Conservation (phyloP, 1,284 basidiomycete species). For the Tilletia caries region DNA sequence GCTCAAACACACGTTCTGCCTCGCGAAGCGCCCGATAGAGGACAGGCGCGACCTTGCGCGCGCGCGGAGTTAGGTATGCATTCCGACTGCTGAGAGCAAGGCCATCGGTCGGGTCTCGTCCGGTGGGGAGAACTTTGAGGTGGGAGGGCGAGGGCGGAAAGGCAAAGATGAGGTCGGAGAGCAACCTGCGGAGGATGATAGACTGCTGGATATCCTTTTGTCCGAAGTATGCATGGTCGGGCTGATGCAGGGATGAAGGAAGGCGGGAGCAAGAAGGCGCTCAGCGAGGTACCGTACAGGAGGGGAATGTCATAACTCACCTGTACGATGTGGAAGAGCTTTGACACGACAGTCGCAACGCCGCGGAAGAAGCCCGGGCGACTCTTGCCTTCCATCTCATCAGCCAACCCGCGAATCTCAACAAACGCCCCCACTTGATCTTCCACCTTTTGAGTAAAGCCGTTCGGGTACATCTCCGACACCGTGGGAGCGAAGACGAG, state of each 20-base stretch:
- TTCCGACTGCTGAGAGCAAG: constrained; percentile 91
- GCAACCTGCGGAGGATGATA: constrained; percentile 77
- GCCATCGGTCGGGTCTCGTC: constrained; percentile 62
- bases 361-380: constrained; percentile 91
- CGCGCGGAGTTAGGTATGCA: constrained; percentile 69
- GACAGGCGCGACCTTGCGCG: constrained; percentile 68
- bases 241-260: constrained; percentile 60
- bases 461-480: constrained; percentile 69
- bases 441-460: constrained; percentile 73
- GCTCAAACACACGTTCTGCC: constrained; percentile 56
- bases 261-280: too few relatives aligned
- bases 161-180: constrained; percentile 73
- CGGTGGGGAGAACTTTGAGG: constrained; percentile 69
- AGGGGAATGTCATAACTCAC: constrained; percentile 60
- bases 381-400: constrained; percentile 79
- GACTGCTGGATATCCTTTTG: constrained; percentile 99
- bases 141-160: constrained; percentile 71
- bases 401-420: constrained; percentile 76
- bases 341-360: constrained; percentile 90
- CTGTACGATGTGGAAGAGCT: constrained; percentile 87
- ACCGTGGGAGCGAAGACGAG: constrained; percentile 43
- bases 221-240: constrained; percentile 88
- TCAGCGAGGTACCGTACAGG: too few relatives aligned
- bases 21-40: constrained; percentile 67
- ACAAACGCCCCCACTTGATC: constrained; percentile 84